Base-by-base conservation (phyloP, 148 eudicot genomes). In the Oxyria digyna region DNA sequence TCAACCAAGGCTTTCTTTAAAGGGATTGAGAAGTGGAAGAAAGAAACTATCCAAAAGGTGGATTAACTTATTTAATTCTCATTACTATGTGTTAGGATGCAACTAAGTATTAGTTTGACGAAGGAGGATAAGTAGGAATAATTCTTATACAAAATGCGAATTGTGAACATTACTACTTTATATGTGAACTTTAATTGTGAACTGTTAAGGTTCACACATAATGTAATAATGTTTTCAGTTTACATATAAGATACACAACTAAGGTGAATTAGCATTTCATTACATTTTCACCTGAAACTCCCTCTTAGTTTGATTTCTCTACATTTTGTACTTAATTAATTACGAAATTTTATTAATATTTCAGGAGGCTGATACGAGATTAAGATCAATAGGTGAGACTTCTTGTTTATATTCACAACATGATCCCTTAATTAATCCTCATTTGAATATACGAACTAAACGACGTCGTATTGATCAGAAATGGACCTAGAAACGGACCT, bases 21-120 rank as follows among this genome's bases (percentile, higher is more conserved):
- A 78, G 92, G 92, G 35, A 76, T 87, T 37, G 89, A 85, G 21
- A 78, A 85, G 21, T 87, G 91, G 91, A 87, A 87, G 75, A 81
- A 82, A 73, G 91, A 87, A 81, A 81, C 88, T 8, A 76, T 82
- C 21, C 73, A 78, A 74, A 84, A 84, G 54, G 82, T 38, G 41
- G 41, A 38, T 38, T 85, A 87, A 83, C 74, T 50, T n/a, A n/a
- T n/a, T n/a, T n/a, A n/a, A n/a, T n/a, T n/a, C n/a, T n/a, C n/a
- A n/a, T n/a, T n/a, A n/a, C n/a, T n/a, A n/a, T n/a, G n/a, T n/a
- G n/a, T n/a, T n/a, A n/a, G n/a, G n/a, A n/a, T n/a, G n/a, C n/a
- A n/a, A n/a, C n/a, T n/a, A n/a, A n/a, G n/a, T n/a, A n/a, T n/a
- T n/a, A n/a, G n/a, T n/a, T n/a, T n/a, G n/a, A n/a, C n/a, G n/a